Evolutionary conservation across 2,329 filamentous ascomycete genomes (phyloP).

Genomic region (Aspergillus spinulosporus): DNA sequence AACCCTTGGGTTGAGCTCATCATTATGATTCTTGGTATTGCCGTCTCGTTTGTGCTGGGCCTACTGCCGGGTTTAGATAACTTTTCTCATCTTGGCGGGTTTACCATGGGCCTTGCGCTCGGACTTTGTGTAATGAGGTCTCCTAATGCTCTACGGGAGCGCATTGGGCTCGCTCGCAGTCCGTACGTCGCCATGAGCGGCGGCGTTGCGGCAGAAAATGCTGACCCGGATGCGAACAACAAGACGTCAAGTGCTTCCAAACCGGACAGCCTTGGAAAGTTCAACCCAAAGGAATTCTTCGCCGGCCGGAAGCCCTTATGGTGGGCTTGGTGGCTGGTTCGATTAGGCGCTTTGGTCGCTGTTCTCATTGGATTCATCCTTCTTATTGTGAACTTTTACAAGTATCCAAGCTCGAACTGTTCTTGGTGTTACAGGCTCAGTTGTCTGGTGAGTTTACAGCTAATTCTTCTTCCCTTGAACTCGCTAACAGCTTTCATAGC

Average conservation of each 20-base stretch:
- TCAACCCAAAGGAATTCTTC: slow-evolving; percentile 67
- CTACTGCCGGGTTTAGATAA: slow-evolving; percentile 92
- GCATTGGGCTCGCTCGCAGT: slow-evolving; percentile 67
- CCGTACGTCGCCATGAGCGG: slow-evolving; percentile 70
- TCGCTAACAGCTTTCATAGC: slow-evolving; percentile 28
- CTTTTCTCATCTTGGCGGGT: slow-evolving; percentile 95
- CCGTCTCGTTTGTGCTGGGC: slow-evolving; percentile 88
- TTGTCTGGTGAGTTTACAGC: slow-evolving; percentile 71
- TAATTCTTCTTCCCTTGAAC: not conserved
- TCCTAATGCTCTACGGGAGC: slow-evolving; percentile 73
- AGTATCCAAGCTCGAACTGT: slow-evolving; percentile 67
- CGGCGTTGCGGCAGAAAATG: slow-evolving; percentile 35
- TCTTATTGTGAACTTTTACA: slow-evolving; percentile 88
- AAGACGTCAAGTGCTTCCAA: slow-evolving; percentile 56
- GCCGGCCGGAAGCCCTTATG: slow-evolving; percentile 88
- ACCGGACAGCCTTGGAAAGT: slow-evolving; percentile 9
- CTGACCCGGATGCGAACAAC: slow-evolving; percentile 33
- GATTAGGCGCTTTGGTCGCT: slow-evolving; percentile 74
- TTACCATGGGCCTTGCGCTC: slow-evolving; percentile 84
- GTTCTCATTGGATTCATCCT: slow-evolving; percentile 83
- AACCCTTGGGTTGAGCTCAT: slow-evolving; percentile 78
- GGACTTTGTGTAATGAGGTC: slow-evolving; percentile 88
- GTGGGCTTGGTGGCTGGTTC: slow-evolving; percentile 96
- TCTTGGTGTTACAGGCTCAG: slow-evolving; percentile 94
- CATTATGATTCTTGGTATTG: slow-evolving; percentile 81